A percentile compares a stretch with the other conserved stretches of the same genome.
phyloP scores from a whole-genome alignment of 2,329 filamentous ascomycete genomes.

The Pseudopithomyces maydicus region DNA sequence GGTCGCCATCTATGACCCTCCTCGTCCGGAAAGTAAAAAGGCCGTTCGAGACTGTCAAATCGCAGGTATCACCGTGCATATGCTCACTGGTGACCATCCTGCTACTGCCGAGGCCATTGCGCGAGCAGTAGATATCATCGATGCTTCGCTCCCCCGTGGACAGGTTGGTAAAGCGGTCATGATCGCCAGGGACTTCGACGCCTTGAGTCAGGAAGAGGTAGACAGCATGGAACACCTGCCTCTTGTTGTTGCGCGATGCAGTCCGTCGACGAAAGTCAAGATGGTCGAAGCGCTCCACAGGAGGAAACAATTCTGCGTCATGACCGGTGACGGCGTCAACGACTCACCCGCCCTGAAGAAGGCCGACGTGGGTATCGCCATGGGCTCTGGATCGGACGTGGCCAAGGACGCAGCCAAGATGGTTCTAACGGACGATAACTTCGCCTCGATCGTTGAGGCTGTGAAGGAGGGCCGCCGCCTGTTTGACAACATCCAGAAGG shows the following conservation, averaged over 20 bases:
- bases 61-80: conserved; percentile 56
- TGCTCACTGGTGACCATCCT: conserved; percentile 55
- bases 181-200: conserved; percentile 52
- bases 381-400: conserved; percentile 48
- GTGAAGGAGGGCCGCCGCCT: conserved; percentile 48
- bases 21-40: conserved; percentile 76
- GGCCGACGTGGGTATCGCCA: conserved; percentile 50
- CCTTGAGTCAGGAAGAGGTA: conserved; percentile 49
- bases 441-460: conserved; percentile 49
- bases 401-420: conserved; percentile 49
- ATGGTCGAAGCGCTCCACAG: conserved; percentile 52
- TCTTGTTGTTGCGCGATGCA: conserved; percentile 53
- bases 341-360: conserved; percentile 48
- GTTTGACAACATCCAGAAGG: conserved; percentile 50
- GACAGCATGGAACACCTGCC: conserved; percentile 49
- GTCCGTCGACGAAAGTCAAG: conserved; percentile 53
- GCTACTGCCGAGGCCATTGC: conserved; percentile 54
- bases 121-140: conserved; percentile 52
- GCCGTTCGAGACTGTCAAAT: conserved; percentile 52
- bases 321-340: conserved; percentile 52
- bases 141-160: conserved; percentile 21
- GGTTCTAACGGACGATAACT: conserved; percentile 49
- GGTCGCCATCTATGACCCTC: conserved; percentile 84
- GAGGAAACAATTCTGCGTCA: conserved; percentile 46
- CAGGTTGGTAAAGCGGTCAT: conserved; percentile 41